Conservation (phyloP, 306 rosid genomes). For the Lotus japonicus region DNA sequence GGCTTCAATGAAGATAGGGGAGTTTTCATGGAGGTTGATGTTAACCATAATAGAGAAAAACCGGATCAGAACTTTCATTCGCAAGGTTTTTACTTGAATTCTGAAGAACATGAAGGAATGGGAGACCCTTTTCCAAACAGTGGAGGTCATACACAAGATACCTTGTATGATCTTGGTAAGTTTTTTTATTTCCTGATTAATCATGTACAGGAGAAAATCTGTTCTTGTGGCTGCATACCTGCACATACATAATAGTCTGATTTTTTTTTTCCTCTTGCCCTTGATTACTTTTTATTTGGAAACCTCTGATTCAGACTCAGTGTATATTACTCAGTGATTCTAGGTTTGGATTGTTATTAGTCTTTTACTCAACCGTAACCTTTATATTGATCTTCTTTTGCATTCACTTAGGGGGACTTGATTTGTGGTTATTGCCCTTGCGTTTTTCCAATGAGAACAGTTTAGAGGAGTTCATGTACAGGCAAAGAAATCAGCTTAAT, state of each 20-base stretch:
- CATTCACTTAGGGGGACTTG: slow-evolving; percentile 41
- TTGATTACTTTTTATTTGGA: not conserved
- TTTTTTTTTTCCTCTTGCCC: not conserved
- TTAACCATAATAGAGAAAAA: slow-evolving; percentile 23
- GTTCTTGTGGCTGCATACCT: not conserved
- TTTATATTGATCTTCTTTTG: slow-evolving; percentile 5
- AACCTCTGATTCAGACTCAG: not conserved
- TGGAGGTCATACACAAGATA: slow-evolving; percentile 28
- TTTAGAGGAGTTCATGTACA: slow-evolving; percentile 34
- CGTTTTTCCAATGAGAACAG: slow-evolving; percentile 37
- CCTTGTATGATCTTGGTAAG: slow-evolving; percentile 54
- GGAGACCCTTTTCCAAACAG: slow-evolving; percentile 19
- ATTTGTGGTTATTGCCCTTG: slow-evolving; percentile 62
- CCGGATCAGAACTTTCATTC: slow-evolving; percentile 30
- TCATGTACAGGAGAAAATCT: not conserved
- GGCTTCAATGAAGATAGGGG: slow-evolving; percentile 12
- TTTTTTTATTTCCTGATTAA: slow-evolving; percentile 13
- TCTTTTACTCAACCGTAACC: not conserved
- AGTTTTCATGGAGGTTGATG: slow-evolving; percentile 30
- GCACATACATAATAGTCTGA: not conserved
- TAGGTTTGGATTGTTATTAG: slow-evolving; percentile 9
- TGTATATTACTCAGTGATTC: not conserved
- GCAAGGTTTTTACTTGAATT: slow-evolving; percentile 38
- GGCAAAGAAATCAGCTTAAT: slow-evolving; percentile 35
- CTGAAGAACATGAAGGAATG: slow-evolving; percentile 40